phyloP scores from a whole-genome alignment of 257 asterid genomes.

The Coffea canephora region DNA sequence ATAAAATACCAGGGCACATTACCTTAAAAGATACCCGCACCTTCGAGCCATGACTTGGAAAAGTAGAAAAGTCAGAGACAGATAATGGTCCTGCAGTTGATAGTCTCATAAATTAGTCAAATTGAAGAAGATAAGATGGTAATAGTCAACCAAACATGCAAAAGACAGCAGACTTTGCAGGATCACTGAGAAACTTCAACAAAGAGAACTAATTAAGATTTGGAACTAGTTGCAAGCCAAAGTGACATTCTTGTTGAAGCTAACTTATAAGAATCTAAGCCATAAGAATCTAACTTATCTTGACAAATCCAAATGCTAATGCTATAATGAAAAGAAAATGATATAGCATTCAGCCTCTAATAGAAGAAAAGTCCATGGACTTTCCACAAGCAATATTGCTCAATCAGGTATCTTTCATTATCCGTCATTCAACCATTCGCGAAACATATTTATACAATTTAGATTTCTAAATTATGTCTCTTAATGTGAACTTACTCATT shows the following conservation, averaged over 20 bases:
- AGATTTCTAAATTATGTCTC: not conserved
- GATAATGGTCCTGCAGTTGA: constrained; percentile 26
- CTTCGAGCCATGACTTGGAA: constrained; percentile 13
- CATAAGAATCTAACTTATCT: not conserved
- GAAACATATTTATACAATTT: not conserved
- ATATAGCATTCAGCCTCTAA: not conserved
- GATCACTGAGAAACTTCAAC: not conserved
- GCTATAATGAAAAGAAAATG: not conserved
- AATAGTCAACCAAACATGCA: not conserved
- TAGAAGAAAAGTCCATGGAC: not conserved
- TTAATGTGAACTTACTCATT: not conserved
- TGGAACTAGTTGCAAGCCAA: not conserved
- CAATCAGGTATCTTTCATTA: not conserved
- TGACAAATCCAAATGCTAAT: not conserved
- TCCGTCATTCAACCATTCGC: not conserved
- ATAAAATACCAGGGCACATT: not conserved
- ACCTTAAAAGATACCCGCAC: constrained; percentile 31
- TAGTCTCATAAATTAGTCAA: not conserved
- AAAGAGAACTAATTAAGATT: not conserved
- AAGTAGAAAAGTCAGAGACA: constrained; percentile 19
- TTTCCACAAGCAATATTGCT: not conserved
- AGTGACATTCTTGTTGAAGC: not conserved
- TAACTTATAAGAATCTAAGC: too few species aligned
- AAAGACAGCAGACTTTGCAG: not conserved
- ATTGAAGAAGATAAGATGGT: not conserved